Conservation (phyloP, 345 rosid genomes). For the Brassica cretica region DNA sequence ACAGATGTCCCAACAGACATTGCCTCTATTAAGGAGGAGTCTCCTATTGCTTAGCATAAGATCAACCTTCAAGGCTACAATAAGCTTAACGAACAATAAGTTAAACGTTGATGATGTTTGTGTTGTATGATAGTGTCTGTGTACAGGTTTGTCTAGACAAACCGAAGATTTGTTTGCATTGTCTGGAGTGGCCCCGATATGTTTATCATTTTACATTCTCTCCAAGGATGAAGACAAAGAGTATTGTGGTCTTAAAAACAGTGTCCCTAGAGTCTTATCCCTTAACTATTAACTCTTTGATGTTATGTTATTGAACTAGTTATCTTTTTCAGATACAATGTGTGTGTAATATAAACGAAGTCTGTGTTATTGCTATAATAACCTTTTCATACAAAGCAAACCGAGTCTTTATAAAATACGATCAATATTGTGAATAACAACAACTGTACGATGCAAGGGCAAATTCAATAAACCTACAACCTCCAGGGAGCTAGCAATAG, state of each 20-base stretch:
- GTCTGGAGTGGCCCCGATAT: constrained; percentile 2
- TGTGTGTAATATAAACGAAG: neutral
- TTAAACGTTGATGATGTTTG: constrained; percentile 9
- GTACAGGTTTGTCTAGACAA: constrained; percentile 18
- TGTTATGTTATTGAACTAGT: constrained; percentile 15
- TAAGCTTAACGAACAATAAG: neutral
- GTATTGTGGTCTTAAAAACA: neutral
- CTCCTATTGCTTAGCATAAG: constrained; percentile 27
- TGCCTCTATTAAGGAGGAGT: constrained; percentile 40
- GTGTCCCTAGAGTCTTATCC: neutral
- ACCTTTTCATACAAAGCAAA: neutral
- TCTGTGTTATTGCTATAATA: neutral
- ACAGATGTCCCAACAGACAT: constrained; percentile 41
- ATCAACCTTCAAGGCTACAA: constrained; percentile 15
- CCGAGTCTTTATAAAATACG: neutral
- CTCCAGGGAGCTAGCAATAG: too few relatives aligned
- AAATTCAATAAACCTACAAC: too few relatives aligned
- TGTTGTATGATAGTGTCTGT: constrained; percentile 16
- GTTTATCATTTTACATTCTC: constrained; percentile 11
- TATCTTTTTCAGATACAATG: neutral
- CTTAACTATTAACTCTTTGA: constrained; percentile 8
- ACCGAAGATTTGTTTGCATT: neutral
- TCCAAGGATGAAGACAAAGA: neutral
- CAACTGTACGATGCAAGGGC: too few relatives aligned
- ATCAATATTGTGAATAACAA: too few relatives aligned